Base-by-base conservation (phyloP, 2,329 filamentous ascomycete species). In the Aspergillus bombycis region DNA sequence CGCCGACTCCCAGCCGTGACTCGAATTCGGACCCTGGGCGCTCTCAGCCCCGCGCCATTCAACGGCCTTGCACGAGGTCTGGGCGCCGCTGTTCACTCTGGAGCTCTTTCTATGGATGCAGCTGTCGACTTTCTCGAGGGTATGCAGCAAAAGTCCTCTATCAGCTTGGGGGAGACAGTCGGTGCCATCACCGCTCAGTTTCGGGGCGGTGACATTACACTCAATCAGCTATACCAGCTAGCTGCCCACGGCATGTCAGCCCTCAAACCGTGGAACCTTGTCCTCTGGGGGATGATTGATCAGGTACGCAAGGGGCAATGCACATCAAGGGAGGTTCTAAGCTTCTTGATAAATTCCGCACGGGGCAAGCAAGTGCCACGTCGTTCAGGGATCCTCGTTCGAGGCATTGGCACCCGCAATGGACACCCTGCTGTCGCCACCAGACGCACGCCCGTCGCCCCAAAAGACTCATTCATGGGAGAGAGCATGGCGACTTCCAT, bases 401-500 rank as follows among this genome's bases (percentile, higher is more conserved):
- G 41, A 21, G 41, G 41, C 0, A 4, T 43, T 43, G 41, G 19
- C 41, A 43, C 19, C 41, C 41, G 41, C 8, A 21, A 21, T 43
- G 41, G 41, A 21, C 9, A 43, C 14, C 41, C 41, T 21, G 9
- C 41, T 43, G 19, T 43, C 19, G 2, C 10, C 19, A 43, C n/a
- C 6, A 43, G 41, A 21, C 41, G 41, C 19, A 43, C 41, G 11
- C 41, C 41, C 14, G 41, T 4, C 9, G 19, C 9, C n/a, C 19
- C 23, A 4, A 30, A 57, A 23, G 41, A 62, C 23, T 21, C 54
- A 6, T 62, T 38, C 30, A 43, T 62, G 10, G 34, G n/a, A 6
- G 53, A 45, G 23, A 41, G 46, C 10, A 67, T 67, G 65, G 65
- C 45, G 14, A 59, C 64, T 28, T 45, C 50, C 12, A 68, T 61